Base-by-base conservation (phyloP, 768 basidiomycete genomes). In the Cystobasidium ongulense region DNA sequence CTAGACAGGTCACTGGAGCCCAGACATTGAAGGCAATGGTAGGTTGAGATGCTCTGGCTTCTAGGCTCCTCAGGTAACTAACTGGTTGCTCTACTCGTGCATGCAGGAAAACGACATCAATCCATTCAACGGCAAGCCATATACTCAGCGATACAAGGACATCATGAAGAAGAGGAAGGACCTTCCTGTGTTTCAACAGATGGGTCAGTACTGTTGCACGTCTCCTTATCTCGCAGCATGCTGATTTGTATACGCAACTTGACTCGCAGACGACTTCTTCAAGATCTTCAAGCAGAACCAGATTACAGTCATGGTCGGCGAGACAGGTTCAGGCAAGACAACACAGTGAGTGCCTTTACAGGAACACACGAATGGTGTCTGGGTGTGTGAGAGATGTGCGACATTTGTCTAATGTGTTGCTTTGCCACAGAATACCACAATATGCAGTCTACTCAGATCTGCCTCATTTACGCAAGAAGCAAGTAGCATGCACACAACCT, bases 401-500 rank as follows among this genome's bases (percentile, higher is more conserved):
- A 23, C 52, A 23, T 18, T n/a, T 21, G 15, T 25, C 27, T 25
- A 11, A 75, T 78, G 36, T 17, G 31, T 15, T 61, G 57, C 57
- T 27, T 75, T 39, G n/a, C 33, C 1, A 4, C 80, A 92, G 92
- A 83, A 96, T 98, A 79, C 95, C 95, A 0, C 95, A 98, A 81
- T 96, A 97, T 78, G 93, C 94, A 52, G 90, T 89, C 54, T 97
- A 88, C 81, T 91, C 91, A 1, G 95, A 98, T 81, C 82, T 96
- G 36, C 93, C 94, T 0, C 93, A 97, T 80, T 86, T 88, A 4
- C 89, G 86, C 81, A 88, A 75, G 41, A 96, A 92, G 81, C 82
- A 97, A 77, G 88, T 99, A 1, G 95, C 95, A 0, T 99, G 95
- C 79, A 99, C 95, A 1, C 95, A 99, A 80, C 95, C 95, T 0